Evolutionary conservation across 192 early-diverging fungal genomes (phyloP).

Genomic region (Globomyces pollinis-pini): DNA sequence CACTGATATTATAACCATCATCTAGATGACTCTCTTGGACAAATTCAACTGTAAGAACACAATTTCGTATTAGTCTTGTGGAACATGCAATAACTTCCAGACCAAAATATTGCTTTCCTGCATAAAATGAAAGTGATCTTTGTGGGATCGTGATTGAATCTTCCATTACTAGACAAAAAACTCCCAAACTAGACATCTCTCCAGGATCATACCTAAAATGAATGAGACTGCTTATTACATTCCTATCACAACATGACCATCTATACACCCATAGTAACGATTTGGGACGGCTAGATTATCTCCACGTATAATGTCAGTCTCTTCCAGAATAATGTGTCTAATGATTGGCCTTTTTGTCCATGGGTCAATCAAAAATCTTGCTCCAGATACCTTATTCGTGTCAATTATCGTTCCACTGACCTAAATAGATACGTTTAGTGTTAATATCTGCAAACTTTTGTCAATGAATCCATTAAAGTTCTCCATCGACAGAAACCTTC

Average conservation of each 20-base stretch:
- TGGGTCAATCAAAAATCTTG: slow-evolving; percentile 10
- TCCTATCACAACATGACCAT: slow-evolving; percentile 12
- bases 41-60: background rate
- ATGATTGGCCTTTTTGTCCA: background rate
- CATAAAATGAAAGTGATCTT: background rate
- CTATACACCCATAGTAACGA: slow-evolving; percentile 6
- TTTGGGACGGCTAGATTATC: slow-evolving; percentile 14
- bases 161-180: slow-evolving; percentile 14
- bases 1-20: background rate
- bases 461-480: slow-evolving; percentile 1
- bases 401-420: background rate
- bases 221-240: too few relatives aligned
- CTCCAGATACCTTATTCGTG: background rate
- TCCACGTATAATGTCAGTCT: slow-evolving; percentile 8
- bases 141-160: slow-evolving; percentile 3
- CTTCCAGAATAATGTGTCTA: slow-evolving; percentile 11
- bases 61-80: background rate
- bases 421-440: background rate
- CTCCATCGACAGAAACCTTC: slow-evolving; percentile 13
- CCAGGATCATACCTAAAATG: slow-evolving; percentile 11
- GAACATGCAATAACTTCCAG: background rate
- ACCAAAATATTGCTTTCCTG: background rate
- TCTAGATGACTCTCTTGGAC: background rate
- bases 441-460: background rate
- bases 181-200: background rate